Evolutionary conservation across 2,329 filamentous ascomycete genomes (phyloP).

Genomic region (Calonectria pauciramosa): DNA sequence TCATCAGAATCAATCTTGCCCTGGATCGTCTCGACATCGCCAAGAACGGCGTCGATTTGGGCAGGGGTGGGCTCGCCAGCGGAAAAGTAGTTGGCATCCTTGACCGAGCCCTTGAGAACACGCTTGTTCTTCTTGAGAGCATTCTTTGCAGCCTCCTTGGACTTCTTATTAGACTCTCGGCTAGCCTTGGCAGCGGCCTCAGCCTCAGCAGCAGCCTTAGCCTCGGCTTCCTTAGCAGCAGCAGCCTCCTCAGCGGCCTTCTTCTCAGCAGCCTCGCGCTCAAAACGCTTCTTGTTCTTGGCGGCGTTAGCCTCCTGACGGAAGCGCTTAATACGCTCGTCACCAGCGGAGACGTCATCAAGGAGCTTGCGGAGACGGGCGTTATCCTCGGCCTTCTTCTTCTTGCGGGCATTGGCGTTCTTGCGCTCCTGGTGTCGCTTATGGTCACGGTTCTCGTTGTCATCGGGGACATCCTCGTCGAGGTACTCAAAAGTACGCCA

Average conservation of each 20-base stretch:
- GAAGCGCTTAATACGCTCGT: conserved; percentile 99
- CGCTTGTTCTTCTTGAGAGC: conserved; percentile 99
- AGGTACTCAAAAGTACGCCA: conserved; percentile 99
- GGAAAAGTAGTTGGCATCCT: conserved; percentile 98
- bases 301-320: conserved; percentile 89
- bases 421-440: conserved; percentile 98
- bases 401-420: conserved; percentile 97
- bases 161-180: conserved; percentile 90
- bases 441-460: conserved; percentile 99
- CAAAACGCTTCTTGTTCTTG: conserved; percentile 95
- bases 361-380: conserved; percentile 90
- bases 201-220: conserved; percentile 82
- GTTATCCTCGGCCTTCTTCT: conserved; percentile 99
- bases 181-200: conserved; percentile 89
- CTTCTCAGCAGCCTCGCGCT: conserved; percentile 93
- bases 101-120: conserved; percentile 91
- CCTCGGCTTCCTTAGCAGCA: conserved; percentile 87
- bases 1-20: conserved; percentile 92
- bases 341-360: conserved; percentile 85
- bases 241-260: conserved; percentile 87
- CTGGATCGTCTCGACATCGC: conserved; percentile 89
- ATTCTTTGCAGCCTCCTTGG: conserved; percentile 98
- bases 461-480: conserved; percentile 98
- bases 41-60: conserved; percentile 85
- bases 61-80: conserved; percentile 80